phyloP scores from a whole-genome alignment of 345 rosid genomes.

The Populus tremula region DNA sequence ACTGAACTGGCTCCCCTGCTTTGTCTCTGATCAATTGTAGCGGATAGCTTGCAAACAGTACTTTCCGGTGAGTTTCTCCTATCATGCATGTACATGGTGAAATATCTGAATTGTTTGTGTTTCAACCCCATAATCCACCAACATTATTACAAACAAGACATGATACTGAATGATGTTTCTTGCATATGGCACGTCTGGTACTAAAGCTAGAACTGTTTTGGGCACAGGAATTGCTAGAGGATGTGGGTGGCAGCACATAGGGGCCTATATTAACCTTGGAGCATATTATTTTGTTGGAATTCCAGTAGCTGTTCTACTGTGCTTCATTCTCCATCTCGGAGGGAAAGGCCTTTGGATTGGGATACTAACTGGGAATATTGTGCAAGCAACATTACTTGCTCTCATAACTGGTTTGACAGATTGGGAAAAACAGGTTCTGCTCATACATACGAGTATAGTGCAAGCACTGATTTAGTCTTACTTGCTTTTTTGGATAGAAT shows the following conservation, averaged over 20 bases:
- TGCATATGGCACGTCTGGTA: too few species aligned
- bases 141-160: too few species aligned
- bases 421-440: conserved; percentile 24
- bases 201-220: too few species aligned
- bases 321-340: conserved; percentile 7
- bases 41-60: conserved; percentile 20
- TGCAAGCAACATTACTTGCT: conserved; percentile 3
- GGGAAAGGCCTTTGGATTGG: conserved; percentile 24
- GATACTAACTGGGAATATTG: background rate
- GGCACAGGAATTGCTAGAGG: conserved; percentile 21
- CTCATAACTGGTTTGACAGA: conserved; percentile 1
- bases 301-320: conserved; percentile 9
- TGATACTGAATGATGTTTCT: too few species aligned
- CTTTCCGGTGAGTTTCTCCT: conserved; percentile 15
- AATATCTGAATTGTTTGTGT: too few species aligned
- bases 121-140: too few species aligned
- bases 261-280: conserved; percentile 14
- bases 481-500: too few species aligned
- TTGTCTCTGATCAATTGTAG: conserved; percentile 18
- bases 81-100: background rate
- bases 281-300: conserved; percentile 15
- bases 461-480: too few species aligned
- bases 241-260: conserved; percentile 26
- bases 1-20: conserved; percentile 20
- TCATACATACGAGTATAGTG: too few species aligned